These are phyloP conservation scores for Fusarium chlamydosporum DNA, from an alignment of 2,329 filamentous ascomycete genomes.

Conservation along the genomic window DNA sequence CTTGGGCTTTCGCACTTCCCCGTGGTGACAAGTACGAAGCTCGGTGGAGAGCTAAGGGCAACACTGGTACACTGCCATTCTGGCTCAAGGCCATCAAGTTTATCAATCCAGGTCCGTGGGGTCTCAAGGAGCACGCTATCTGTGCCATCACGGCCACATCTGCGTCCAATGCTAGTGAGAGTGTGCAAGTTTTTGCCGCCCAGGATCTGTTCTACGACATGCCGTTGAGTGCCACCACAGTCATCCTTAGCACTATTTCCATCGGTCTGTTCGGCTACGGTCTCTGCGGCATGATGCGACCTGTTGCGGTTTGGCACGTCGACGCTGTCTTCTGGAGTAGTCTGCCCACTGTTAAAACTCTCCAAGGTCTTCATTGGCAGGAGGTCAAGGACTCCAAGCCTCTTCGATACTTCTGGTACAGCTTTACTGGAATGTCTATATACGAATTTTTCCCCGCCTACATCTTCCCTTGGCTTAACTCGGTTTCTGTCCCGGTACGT, in stretches of 20 bases:
- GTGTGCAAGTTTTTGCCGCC: slow-evolving; percentile 61
- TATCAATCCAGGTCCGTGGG: slow-evolving; percentile 66
- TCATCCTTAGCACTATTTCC: slow-evolving; percentile 65
- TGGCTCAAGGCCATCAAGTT: slow-evolving; percentile 60
- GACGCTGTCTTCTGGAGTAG: slow-evolving; percentile 70
- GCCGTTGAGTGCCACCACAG: slow-evolving; percentile 61
- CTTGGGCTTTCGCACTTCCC: slow-evolving; percentile 57
- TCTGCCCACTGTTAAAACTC: slow-evolving; percentile 66
- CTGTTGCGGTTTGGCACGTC: slow-evolving; percentile 68
- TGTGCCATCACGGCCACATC: slow-evolving; percentile 68
- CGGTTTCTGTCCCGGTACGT: slow-evolving; percentile 63
- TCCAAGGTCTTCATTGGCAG: slow-evolving; percentile 69
- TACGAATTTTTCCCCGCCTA: slow-evolving; percentile 70
- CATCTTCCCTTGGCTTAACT: slow-evolving; percentile 69
- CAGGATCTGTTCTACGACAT: slow-evolving; percentile 67
- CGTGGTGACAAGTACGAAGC: slow-evolving; percentile 66
- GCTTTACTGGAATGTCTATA: slow-evolving; percentile 62
- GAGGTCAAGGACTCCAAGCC: slow-evolving; percentile 65
- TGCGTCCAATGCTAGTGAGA: slow-evolving; percentile 63
- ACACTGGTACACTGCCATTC: slow-evolving; percentile 58
- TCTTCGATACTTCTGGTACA: slow-evolving; percentile 66
- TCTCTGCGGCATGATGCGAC: slow-evolving; percentile 66
- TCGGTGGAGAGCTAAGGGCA: slow-evolving; percentile 61
- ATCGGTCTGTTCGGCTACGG: slow-evolving; percentile 70
- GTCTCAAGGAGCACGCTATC: slow-evolving; percentile 69